phyloP scores from a whole-genome alignment of 2,329 filamentous ascomycete genomes.

The Aspergillus fischeri region DNA sequence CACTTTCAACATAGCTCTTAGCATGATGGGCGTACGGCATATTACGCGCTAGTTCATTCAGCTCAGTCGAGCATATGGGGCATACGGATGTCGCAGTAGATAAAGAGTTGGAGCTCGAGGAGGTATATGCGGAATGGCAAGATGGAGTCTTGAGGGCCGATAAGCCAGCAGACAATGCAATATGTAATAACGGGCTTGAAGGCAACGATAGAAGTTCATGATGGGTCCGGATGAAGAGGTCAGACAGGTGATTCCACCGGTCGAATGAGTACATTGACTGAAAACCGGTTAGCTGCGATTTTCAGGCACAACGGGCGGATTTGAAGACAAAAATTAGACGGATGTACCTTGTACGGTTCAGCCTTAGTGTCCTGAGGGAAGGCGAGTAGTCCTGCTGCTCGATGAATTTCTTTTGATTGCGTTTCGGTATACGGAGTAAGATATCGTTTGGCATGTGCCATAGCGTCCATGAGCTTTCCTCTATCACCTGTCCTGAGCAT shows the following conservation, averaged over 20 bases:
- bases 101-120: constrained; percentile 50
- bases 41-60: constrained; percentile 82
- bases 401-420: constrained; percentile 64
- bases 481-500: constrained; percentile 66
- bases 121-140: constrained; percentile 68
- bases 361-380: constrained; percentile 60
- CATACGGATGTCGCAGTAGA: constrained; percentile 71
- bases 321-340: not conserved
- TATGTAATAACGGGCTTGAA: constrained; percentile 76
- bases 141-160: constrained; percentile 94
- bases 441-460: constrained; percentile 76
- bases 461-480: constrained; percentile 68
- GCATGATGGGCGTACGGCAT: constrained; percentile 95
- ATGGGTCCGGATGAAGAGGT: constrained; percentile 79
- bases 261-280: constrained; percentile 67
- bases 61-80: constrained; percentile 91
- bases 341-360: constrained; percentile 56
- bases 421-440: constrained; percentile 66
- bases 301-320: not conserved
- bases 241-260: constrained; percentile 73
- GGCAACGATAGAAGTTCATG: constrained; percentile 82
- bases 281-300: constrained; percentile 6
- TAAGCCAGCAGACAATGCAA: constrained; percentile 83
- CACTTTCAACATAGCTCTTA: constrained; percentile 85
- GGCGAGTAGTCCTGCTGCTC: constrained; percentile 76